Conservation (phyloP, 2,329 filamentous ascomycete species). For the Penicillium sp. region DNA sequence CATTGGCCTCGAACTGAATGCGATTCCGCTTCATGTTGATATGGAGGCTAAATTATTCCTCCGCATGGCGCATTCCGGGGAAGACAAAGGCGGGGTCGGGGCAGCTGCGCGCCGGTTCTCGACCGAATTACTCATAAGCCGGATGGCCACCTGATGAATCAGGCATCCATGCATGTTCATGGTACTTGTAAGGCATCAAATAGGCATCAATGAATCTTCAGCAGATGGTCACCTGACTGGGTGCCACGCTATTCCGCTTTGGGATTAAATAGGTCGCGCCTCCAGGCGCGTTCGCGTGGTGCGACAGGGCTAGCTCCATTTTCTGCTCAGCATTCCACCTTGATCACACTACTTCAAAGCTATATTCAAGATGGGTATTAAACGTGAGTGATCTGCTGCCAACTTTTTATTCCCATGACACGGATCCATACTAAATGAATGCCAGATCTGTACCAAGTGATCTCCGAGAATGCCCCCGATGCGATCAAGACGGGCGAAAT, state of each 20-base stretch:
- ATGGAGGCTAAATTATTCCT: constrained; percentile 22
- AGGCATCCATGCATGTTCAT: constrained; percentile 13
- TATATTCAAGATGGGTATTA: constrained; percentile 50
- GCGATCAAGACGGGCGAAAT: constrained; percentile 96
- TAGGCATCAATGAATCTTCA: background rate
- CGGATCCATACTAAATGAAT: constrained; percentile 51
- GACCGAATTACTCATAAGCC: constrained; percentile 13
- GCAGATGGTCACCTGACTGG: constrained; percentile 20
- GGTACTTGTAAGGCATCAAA: background rate
- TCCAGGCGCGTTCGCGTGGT: constrained; percentile 11
- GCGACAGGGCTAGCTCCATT: constrained; percentile 7
- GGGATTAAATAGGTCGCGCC: constrained; percentile 22
- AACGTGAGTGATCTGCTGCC: constrained; percentile 42
- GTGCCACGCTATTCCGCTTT: constrained; percentile 10
- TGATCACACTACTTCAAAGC: background rate
- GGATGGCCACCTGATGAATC: constrained; percentile 12
- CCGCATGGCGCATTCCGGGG: constrained; percentile 24
- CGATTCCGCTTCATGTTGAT: constrained; percentile 41
- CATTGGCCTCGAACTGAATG: constrained; percentile 40
- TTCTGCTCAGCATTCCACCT: background rate
- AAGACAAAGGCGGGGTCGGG: constrained; percentile 21
- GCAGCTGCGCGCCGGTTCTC: constrained; percentile 14
- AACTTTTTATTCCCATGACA: constrained; percentile 32
- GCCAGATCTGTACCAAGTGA: constrained; percentile 71
- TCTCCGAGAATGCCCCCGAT: constrained; percentile 91